Evolutionary conservation across 83 land plant species (phyloP).

Genomic region (Isoetes engelmannii): DNA sequence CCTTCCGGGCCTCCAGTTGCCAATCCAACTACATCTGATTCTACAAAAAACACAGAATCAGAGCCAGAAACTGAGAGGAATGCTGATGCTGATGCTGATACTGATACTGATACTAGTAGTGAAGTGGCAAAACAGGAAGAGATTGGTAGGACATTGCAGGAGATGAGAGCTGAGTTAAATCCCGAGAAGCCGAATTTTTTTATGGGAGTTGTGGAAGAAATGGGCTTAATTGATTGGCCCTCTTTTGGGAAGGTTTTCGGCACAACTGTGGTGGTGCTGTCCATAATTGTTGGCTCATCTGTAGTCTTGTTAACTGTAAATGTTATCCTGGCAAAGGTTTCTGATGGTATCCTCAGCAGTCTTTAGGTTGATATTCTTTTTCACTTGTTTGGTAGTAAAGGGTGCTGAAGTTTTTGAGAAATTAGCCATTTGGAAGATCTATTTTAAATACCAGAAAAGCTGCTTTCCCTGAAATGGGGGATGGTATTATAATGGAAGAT

Average conservation of each 20-base stretch:
- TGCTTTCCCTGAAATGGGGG: too few species aligned
- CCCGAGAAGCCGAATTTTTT: constrained; percentile 21
- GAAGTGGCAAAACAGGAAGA: constrained; percentile 18
- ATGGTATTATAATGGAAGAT: too few species aligned
- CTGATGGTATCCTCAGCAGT: constrained; percentile 56
- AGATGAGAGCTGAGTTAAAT: constrained; percentile 6
- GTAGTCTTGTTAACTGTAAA: constrained; percentile 84
- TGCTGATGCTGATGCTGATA: too few species aligned
- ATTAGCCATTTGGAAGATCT: too few species aligned
- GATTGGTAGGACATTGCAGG: constrained; percentile 23
- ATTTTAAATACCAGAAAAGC: too few species aligned
- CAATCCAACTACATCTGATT: too few species aligned
- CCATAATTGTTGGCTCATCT: constrained; percentile 83
- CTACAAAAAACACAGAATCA: too few species aligned
- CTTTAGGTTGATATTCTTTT: constrained; percentile 4
- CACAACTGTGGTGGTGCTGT: constrained; percentile 81
- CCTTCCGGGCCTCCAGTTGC: too few species aligned
- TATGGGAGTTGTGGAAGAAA: constrained; percentile 81
- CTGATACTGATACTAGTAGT: not conserved
- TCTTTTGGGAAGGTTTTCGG: constrained; percentile 66
- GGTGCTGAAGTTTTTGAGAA: too few species aligned
- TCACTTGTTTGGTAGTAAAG: too few species aligned
- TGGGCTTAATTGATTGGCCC: constrained; percentile 87
- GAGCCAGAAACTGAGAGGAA: too few species aligned
- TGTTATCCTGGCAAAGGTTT: constrained; percentile 79